Evolutionary conservation across 306 rosid genomes (phyloP).

Genomic region (Cicer judaicum): DNA sequence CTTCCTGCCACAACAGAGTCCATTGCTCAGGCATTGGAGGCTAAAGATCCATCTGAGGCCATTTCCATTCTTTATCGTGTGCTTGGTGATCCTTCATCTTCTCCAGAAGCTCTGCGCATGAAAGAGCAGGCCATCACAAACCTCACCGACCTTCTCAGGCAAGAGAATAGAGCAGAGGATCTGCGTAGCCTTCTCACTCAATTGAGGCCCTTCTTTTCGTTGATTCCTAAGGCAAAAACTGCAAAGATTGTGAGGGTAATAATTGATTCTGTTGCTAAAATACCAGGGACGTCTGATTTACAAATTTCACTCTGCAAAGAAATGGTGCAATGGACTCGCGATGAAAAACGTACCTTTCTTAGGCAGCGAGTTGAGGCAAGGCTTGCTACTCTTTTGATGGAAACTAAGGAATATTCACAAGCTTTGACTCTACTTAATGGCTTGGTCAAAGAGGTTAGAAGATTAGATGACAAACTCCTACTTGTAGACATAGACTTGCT

Average conservation of each 20-base stretch:
- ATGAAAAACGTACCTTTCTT: slow-evolving; percentile 87
- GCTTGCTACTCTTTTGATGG: slow-evolving; percentile 95
- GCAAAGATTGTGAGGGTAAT: slow-evolving; percentile 92
- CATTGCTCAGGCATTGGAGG: slow-evolving; percentile 71
- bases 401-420: slow-evolving; percentile 86
- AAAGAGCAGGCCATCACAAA: slow-evolving; percentile 86
- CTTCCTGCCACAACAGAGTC: slow-evolving; percentile 85
- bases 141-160: slow-evolving; percentile 74
- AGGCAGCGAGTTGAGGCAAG: slow-evolving; percentile 95
- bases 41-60: slow-evolving; percentile 69
- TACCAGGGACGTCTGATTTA: slow-evolving; percentile 86
- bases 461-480: slow-evolving; percentile 93
- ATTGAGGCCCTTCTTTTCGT: slow-evolving; percentile 88
- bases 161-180: slow-evolving; percentile 90
- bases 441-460: slow-evolving; percentile 91
- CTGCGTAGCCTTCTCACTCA: slow-evolving; percentile 88
- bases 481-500: slow-evolving; percentile 93
- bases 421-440: slow-evolving; percentile 79
- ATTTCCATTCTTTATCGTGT: slow-evolving; percentile 77
- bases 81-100: slow-evolving; percentile 80
- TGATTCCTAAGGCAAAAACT: slow-evolving; percentile 93
- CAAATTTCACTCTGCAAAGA: slow-evolving; percentile 92
- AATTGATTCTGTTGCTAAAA: slow-evolving; percentile 84
- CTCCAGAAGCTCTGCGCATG: slow-evolving; percentile 80
- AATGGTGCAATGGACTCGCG: slow-evolving; percentile 95